Evolutionary conservation across 257 asterid species (phyloP).

Genomic region (Solanum verrucosum): DNA sequence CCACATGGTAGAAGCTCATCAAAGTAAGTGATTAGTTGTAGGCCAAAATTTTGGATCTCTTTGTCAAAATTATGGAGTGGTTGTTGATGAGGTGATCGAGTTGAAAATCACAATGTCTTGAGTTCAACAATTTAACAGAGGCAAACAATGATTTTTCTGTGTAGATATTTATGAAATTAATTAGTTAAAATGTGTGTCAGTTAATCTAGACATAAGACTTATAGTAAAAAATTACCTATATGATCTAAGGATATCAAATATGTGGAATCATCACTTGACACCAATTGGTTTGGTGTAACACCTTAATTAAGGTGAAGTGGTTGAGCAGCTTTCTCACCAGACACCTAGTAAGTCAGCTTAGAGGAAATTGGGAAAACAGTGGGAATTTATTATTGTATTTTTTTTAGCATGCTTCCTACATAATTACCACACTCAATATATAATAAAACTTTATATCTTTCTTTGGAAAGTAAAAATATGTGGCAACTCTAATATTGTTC

Average conservation of each 20-base stretch:
- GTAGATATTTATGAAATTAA: neutral
- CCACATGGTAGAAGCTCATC: neutral
- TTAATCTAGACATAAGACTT: neutral
- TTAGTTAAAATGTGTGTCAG: neutral
- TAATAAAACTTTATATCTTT: neutral
- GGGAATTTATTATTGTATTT: neutral
- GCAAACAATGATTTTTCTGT: neutral
- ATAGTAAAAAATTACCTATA: neutral
- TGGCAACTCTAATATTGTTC: neutral
- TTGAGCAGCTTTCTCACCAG: conserved; percentile 12
- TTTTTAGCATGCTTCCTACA: neutral
- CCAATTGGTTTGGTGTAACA: conserved; percentile 5
- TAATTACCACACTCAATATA: neutral
- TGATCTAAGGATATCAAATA: neutral
- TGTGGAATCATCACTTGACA: neutral
- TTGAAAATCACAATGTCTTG: neutral
- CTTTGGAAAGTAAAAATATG: neutral
- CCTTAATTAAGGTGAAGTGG: conserved; percentile 7
- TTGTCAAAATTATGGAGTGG: neutral
- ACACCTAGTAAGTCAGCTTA: neutral
- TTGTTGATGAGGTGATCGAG: neutral
- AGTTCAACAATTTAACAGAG: neutral
- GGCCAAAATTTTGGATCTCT: neutral
- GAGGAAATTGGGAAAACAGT: neutral
- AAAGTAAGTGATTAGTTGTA: neutral